A percentile compares a stretch with the other conserved stretches of the same genome.
Evolutionary conservation across 1,139 yeast species (phyloP).

Genomic region (Saccharomyces hybrid): DNA sequence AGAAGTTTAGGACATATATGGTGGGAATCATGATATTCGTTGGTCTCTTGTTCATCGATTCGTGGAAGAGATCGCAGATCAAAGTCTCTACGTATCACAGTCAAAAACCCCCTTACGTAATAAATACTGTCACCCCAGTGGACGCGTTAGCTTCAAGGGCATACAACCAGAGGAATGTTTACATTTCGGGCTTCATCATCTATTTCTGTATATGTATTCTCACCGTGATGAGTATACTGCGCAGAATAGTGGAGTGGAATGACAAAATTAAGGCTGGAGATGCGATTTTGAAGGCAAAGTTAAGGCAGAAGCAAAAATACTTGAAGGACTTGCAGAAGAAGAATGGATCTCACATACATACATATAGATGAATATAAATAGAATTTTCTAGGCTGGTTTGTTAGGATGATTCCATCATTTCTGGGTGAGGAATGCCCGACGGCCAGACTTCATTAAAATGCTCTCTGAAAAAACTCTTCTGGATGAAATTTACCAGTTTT

Average conservation of each 20-base stretch:
- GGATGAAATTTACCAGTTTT: conserved; percentile 40
- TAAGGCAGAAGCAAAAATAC: neutral
- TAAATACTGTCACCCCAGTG: conserved; percentile 11
- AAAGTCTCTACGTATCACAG: conserved; percentile 21
- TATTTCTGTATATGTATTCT: conserved; percentile 53
- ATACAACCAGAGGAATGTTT: conserved; percentile 63
- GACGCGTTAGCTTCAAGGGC: conserved; percentile 37
- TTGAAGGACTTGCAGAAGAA: neutral
- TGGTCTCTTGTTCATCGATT: conserved; percentile 51
- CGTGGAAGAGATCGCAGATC: conserved; percentile 43
- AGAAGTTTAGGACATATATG: conserved; percentile 45
- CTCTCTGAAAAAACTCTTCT: conserved; percentile 41
- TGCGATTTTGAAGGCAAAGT: neutral
- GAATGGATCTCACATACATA: neutral
- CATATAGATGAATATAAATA: neutral
- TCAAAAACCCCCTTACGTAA: conserved; percentile 7
- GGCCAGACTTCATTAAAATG: conserved; percentile 65
- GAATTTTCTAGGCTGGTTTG: neutral
- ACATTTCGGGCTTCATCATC: conserved; percentile 63
- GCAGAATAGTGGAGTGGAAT: conserved; percentile 53
- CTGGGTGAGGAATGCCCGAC: conserved; percentile 36
- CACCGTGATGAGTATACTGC: conserved; percentile 49
- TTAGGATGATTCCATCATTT: neutral
- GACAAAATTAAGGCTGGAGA: conserved; percentile 28
- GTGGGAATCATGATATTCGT: conserved; percentile 42